Evolutionary conservation across 2,329 filamentous ascomycete genomes (phyloP), one percentile per base, ranked within the genome.

Genomic region (Albifimbria verrucaria): DNA sequence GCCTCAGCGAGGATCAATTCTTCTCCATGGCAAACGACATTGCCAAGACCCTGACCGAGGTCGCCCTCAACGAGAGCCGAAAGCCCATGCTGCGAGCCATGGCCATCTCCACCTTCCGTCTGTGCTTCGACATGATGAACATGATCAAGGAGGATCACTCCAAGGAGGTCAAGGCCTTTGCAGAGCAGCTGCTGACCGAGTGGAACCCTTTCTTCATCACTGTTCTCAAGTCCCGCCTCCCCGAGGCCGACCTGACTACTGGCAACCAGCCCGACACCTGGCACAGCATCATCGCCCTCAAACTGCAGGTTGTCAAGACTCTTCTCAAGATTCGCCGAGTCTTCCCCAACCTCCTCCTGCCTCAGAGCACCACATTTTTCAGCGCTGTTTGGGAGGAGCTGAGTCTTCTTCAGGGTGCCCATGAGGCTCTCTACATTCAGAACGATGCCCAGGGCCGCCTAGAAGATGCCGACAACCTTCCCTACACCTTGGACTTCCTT

Each of bases 61-160:
- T 96, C 36, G 91, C 92, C 15, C 79, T 89, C 52, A 89, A 89
- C 67, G 83, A 88, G 54, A 80, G 79, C 56, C 85, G 90, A 62
- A 92, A 90, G 66, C 80, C 88, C 10, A 84, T 85, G 55, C 77
- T 96, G 54, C 84, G 94, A 56, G 91, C 92, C 25, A 78, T 97
- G 60, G 90, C 94, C 39, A 88, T 97, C 42, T 90, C 89, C 41
- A 90, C 97, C 53, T 96, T 97, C 77, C 84, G 91, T 53, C 86
- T 86, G 48, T 96, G 91, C 72, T 96, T 99, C 69, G 92, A 97
- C 68, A 90, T 94, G 52, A 83, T 99, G 75, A 92, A 97, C 72
- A 96, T 97, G 83, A 89, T 97, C 59, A 89, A 96, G 78, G 92
- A 96, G 60, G 90, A 96, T 61, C 90, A 97, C 72, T 89, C 90